Base-by-base conservation (phyloP, 2,329 filamentous ascomycete genomes). In the Cladobotryum mycophilum region DNA sequence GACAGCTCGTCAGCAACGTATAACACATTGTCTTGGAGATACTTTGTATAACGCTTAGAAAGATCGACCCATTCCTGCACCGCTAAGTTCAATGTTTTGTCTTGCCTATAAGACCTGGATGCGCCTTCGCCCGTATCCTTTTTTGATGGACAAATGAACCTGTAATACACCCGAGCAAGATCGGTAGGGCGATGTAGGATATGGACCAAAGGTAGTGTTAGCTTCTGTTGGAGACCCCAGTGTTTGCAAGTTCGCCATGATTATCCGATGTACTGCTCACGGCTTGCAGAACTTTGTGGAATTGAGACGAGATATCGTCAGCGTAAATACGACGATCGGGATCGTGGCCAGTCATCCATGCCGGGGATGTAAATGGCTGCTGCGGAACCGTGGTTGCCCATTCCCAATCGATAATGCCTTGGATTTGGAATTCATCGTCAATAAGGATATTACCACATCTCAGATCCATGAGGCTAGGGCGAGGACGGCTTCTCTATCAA, bases 351-450 rank as follows among this genome's bases (percentile, higher is more conserved):
- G 56, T 59, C 35, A 58, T 53, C 56, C 55, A 57, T 17, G 55
- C 57, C 54, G 35, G 44, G 8, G 60, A 53, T 11, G 53, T 52
- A 35, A 58, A 56, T 5, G 52, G 15, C 25, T 56, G 47, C 3
- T 35, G 51, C 25, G 56, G 56, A 48, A 59, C 36, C 8, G 54
- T 55, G 9, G 34, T 45, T 33, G 56, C 13, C 41, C 58, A 65
- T 47, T 64, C 61, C 62, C 61, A 64, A 48, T 63, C 62, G 45
- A 63, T 58, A 17, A 64, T 56, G n/a, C 53, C 57, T 14, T 45
- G 51, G 15, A 65, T 59, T 3, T 41, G 48, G 2, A 61, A 30
- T 7, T 56, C 40, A 1, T 56, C 47, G 22, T 63, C 58, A 12
- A 65, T 59, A 30, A 65, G 53, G 14, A 61, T 61, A 49, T 64